phyloP scores from a whole-genome alignment of 2,329 filamentous ascomycete species.

The Fusarium decemcellulare region DNA sequence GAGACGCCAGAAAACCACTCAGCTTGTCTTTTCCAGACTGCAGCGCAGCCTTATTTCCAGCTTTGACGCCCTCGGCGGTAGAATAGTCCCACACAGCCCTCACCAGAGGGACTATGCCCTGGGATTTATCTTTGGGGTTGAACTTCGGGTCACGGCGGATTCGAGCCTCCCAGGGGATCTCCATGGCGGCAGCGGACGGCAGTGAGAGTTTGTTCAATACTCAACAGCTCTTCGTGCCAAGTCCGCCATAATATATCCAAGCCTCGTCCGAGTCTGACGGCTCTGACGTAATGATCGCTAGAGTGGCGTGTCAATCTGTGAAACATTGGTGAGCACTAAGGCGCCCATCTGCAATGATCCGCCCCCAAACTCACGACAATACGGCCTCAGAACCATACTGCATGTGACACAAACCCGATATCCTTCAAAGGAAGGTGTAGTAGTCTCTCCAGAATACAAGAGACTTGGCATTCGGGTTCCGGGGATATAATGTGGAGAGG shows the following conservation, averaged over 20 bases:
- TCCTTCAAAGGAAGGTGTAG: too few species aligned
- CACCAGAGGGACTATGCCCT: not conserved
- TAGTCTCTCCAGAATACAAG: too few species aligned
- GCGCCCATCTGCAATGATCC: not conserved
- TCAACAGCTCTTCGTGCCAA: not conserved
- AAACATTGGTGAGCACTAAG: not conserved
- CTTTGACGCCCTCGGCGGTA: slow-evolving; percentile 24
- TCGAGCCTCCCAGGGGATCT: slow-evolving; percentile 21
- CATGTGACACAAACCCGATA: too few species aligned
- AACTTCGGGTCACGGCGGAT: slow-evolving; percentile 20
- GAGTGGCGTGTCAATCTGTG: slow-evolving; percentile 4
- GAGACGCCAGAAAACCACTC: not conserved
- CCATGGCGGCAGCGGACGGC: not conserved
- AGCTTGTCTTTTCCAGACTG: slow-evolving; percentile 15
- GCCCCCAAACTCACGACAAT: too few species aligned
- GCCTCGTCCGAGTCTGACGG: not conserved
- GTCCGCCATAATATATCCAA: not conserved
- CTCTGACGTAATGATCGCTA: slow-evolving; percentile 10
- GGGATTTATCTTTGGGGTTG: not conserved
- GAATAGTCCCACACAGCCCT: slow-evolving; percentile 17
- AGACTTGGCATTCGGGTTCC: not conserved
- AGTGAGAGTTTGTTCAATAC: not conserved
- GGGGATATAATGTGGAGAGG: not conserved
- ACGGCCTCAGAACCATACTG: too few species aligned
- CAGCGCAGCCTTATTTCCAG: slow-evolving; percentile 3